Evolutionary conservation across 2,329 filamentous ascomycete genomes (phyloP).

Genomic region (Neocatenulostroma microsporum): DNA sequence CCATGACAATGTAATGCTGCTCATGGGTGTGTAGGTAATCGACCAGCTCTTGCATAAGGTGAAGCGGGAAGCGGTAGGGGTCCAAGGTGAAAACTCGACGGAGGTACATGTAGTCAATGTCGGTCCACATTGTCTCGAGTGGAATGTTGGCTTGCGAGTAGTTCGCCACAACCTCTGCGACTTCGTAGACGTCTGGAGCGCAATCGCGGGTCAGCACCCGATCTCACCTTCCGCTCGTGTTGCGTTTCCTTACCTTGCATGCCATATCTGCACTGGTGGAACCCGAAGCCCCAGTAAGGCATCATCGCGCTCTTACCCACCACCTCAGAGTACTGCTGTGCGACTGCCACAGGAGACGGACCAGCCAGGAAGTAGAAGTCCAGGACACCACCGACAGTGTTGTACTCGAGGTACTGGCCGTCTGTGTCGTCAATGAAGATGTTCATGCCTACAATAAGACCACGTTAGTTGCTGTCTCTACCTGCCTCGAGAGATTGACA

Average conservation of each 20-base stretch:
- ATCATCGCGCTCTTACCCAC: conserved; percentile 43
- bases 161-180: conserved; percentile 58
- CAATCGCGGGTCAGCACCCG: no score
- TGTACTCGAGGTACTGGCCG: conserved; percentile 69
- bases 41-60: conserved; percentile 55
- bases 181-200: conserved; percentile 52
- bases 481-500: no score
- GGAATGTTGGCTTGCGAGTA: conserved; percentile 59
- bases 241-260: conserved; percentile 45
- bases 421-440: conserved; percentile 60
- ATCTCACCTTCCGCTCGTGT: no score
- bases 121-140: conserved; percentile 53
- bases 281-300: conserved; percentile 47
- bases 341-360: conserved; percentile 39
- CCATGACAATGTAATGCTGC: conserved; percentile 52
- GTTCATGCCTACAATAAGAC: no score
- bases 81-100: conserved; percentile 57
- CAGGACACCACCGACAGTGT: conserved; percentile 66
- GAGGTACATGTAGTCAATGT: conserved; percentile 33
- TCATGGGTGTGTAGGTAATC: conserved; percentile 45
- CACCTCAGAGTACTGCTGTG: conserved; percentile 44
- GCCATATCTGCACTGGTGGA: conserved; percentile 45
- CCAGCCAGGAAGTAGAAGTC: conserved; percentile 53
- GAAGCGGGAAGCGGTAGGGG: conserved; percentile 53
- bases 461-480: neutral